Base-by-base conservation (phyloP, 345 rosid genomes). In the Salix viminalis region DNA sequence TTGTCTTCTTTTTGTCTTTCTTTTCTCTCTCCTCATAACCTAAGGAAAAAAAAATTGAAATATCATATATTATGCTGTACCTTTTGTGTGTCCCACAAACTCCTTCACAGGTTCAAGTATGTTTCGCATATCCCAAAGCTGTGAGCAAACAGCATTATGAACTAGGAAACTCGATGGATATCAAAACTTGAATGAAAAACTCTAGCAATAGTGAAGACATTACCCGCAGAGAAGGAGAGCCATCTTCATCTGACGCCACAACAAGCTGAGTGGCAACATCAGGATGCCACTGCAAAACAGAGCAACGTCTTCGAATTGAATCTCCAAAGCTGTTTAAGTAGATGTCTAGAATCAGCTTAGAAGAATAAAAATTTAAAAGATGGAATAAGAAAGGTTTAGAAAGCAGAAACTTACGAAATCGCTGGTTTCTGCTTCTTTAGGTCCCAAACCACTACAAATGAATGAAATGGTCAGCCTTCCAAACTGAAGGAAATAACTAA, bases 71-170 rank as follows among this genome's bases (percentile, higher is more conserved):
- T n/a, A 67, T 46, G 60, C n/a, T 76, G 80, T 91, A 94, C 98
- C 99, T 89, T 83, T 94, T 46, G 95, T 84, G 88, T 94, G 99
- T 28, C 99, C 99, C 69, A 80, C 89, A 82, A 92, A 89, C 86
- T 96, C 97, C 78, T 84, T 89, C 72, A 94, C 92, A 46, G 99
- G 99, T 61, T 93, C 84, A 92, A 96, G 79, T 73, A 83, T 84
- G 85, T 96, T 94, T 75, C 99, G 85, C 98, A 96, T 92, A 79
- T 96, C 99, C 99, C 99, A 94, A 81, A 96, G 97, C 99, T 94
- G 93, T 61, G 69, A 56, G 58, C 77, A 69, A 84, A 78, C n/a
- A 87, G 36, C 10, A 28, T 23, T 71, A 32, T 44, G 18, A 36
- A 44, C 70, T 39, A 50, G 32, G 69, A n/a, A 46, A 66, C 23